Conservation (phyloP, 75 land plant genomes). For the Isoetes taiwanensis region DNA sequence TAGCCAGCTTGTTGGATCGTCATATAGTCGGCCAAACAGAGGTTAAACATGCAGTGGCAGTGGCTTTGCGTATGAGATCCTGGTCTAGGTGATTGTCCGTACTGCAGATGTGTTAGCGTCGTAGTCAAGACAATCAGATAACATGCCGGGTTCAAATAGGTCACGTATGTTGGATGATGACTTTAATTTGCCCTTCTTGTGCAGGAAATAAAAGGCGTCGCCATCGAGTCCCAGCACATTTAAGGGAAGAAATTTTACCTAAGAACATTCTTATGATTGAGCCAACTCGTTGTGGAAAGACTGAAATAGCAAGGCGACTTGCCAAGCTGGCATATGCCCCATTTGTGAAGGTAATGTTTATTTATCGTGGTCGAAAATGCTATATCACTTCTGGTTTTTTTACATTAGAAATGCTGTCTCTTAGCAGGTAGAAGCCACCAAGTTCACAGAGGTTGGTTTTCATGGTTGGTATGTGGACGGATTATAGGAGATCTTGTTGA, state of each 20-base stretch:
- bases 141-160: no score
- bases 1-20: neutral
- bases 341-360: neutral
- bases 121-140: neutral
- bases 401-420: neutral
- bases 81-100: neutral
- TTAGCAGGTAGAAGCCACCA: slow-evolving; percentile 5
- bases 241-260: neutral
- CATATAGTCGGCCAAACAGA: slow-evolving; percentile 3
- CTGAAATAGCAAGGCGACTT: neutral
- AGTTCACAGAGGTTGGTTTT: slow-evolving; percentile 2
- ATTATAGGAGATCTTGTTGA: slow-evolving; percentile 5
- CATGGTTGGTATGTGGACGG: slow-evolving; percentile 5
- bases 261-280: slow-evolving; percentile 6
- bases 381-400: neutral
- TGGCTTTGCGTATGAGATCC: slow-evolving; percentile 2
- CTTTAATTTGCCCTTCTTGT: neutral
- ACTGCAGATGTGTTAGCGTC: neutral
- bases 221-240: neutral
- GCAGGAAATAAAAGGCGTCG: slow-evolving; percentile 1
- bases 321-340: slow-evolving; percentile 4
- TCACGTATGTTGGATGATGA: neutral
- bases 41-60: slow-evolving; percentile 1
- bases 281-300: slow-evolving; percentile 5
- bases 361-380: no score